phyloP scores from a whole-genome alignment of 805 yeast species.

The Pichia insulana region DNA sequence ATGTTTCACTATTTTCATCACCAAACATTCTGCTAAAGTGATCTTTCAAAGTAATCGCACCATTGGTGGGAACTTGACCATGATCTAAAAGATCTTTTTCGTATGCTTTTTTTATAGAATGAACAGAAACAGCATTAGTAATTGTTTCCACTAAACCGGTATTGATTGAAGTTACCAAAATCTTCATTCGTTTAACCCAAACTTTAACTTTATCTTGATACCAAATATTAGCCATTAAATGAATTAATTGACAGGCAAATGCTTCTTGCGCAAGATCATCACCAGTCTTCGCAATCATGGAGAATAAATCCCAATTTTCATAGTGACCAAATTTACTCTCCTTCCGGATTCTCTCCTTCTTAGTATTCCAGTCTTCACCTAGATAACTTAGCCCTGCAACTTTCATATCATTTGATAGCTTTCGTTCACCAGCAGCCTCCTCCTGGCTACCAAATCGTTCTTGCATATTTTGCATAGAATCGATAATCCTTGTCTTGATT shows the following conservation, averaged over 20 bases:
- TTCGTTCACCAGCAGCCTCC: constrained; percentile 83
- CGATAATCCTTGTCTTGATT: constrained; percentile 60
- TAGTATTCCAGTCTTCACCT: constrained; percentile 90
- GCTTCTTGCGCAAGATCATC: constrained; percentile 96
- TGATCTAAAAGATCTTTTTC: constrained; percentile 62
- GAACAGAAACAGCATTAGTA: constrained; percentile 87
- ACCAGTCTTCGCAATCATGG: constrained; percentile 95
- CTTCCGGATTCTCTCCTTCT: constrained; percentile 70
- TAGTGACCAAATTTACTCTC: constrained; percentile 77
- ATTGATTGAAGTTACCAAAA: constrained; percentile 80
- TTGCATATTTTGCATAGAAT: constrained; percentile 70
- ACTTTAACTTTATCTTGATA: constrained; percentile 54
- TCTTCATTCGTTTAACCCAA: constrained; percentile 93
- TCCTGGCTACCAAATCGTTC: constrained; percentile 51
- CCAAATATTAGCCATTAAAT: constrained; percentile 84
- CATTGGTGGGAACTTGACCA: constrained; percentile 63
- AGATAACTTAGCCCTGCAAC: constrained; percentile 66
- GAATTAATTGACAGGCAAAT: constrained; percentile 90
- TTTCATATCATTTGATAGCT: constrained; percentile 85
- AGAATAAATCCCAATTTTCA: constrained; percentile 89
- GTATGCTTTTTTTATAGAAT: constrained; percentile 86
- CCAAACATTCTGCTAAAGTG: constrained; percentile 79
- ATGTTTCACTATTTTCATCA: constrained; percentile 40
- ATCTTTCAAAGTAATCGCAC: constrained; percentile 64
- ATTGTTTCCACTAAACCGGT: constrained; percentile 94